phyloP scores from a whole-genome alignment of 345 rosid species.

The Reutealis trisperma region DNA sequence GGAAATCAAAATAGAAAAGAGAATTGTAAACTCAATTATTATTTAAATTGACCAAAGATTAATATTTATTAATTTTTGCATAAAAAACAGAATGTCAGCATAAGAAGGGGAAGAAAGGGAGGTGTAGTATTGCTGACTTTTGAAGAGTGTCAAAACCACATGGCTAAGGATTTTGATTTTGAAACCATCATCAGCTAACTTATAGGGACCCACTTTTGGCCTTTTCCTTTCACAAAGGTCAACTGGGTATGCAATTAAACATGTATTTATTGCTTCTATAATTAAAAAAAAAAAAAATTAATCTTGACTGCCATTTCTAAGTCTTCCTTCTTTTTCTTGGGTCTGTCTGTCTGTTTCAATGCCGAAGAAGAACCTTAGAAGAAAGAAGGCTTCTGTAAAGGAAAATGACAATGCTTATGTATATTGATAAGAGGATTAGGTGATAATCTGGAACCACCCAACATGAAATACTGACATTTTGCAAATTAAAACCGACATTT shows the following conservation, averaged over 20 bases:
- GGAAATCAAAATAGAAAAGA: background rate
- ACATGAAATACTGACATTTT: background rate
- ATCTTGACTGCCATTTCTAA: slow-evolving; percentile 14
- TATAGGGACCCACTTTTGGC: background rate
- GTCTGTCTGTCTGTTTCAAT: background rate
- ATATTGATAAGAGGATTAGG: background rate
- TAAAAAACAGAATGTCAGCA: slow-evolving; percentile 23
- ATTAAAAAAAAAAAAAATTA: slow-evolving; percentile 6
- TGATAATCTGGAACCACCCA: background rate
- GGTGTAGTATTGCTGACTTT: slow-evolving; percentile 28
- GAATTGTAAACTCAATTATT: background rate
- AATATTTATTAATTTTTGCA: too few species aligned
- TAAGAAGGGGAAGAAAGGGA: background rate
- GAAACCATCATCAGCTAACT: background rate
- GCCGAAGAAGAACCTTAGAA: slow-evolving; percentile 8
- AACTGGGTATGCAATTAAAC: background rate
- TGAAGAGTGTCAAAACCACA: slow-evolving; percentile 21
- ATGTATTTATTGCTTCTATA: slow-evolving; percentile 1
- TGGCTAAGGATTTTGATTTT: background rate
- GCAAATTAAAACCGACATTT: slow-evolving; percentile 2
- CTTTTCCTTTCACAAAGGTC: slow-evolving; percentile 16
- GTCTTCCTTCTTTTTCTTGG: background rate
- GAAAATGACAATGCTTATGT: background rate
- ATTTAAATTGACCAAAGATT: too few species aligned
- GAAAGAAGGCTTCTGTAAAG: background rate